Conservation (phyloP, 352 stramenopile species). For the Globisporangium ultimum region DNA sequence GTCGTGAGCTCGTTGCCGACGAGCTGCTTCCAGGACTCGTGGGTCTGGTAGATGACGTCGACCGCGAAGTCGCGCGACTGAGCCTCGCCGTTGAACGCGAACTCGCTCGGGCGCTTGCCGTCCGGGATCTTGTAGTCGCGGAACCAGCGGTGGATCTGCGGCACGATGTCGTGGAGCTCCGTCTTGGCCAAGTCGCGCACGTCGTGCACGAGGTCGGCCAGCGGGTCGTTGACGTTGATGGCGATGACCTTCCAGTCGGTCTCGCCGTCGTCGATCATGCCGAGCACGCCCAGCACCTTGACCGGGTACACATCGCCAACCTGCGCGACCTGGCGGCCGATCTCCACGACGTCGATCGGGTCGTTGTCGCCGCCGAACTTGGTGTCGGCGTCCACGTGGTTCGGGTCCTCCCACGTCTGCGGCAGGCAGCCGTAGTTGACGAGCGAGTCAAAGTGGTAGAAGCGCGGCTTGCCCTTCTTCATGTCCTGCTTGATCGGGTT, state of each 20-base stretch:
- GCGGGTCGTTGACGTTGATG: conserved; percentile 94
- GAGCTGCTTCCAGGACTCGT: conserved; percentile 86
- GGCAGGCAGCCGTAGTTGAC: conserved; percentile 98
- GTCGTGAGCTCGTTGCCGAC: conserved; percentile 44
- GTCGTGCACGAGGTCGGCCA: conserved; percentile 94
- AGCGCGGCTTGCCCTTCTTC: conserved; percentile 95
- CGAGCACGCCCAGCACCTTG: conserved; percentile 97
- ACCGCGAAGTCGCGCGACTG: conserved; percentile 83
- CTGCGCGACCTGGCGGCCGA: conserved; percentile 88
- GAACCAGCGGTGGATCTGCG: conserved; percentile 93
- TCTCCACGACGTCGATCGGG: conserved; percentile 99
- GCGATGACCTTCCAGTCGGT: conserved; percentile 99
- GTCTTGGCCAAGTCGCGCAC: conserved; percentile 83
- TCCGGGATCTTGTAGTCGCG: conserved; percentile 99
- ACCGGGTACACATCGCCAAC: conserved; percentile 95
- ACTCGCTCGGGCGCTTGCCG: conserved; percentile 98
- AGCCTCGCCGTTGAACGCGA: conserved; percentile 96
- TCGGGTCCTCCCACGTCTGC: conserved; percentile 99
- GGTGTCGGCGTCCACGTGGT: conserved; percentile 91
- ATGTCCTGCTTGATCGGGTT: conserved; percentile 98
- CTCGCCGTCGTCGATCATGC: conserved; percentile 99
- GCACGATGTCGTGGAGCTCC: conserved; percentile 65
- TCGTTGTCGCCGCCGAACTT: conserved; percentile 96
- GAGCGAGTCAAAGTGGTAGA: conserved; percentile 84
- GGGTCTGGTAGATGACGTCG: conserved; percentile 88